Percentiles rank a stretch among this genome's conserved stretches.
phyloP scores from a whole-genome alignment of 1,284 basidiomycete species.

The Sphaerobolus stellatus region DNA sequence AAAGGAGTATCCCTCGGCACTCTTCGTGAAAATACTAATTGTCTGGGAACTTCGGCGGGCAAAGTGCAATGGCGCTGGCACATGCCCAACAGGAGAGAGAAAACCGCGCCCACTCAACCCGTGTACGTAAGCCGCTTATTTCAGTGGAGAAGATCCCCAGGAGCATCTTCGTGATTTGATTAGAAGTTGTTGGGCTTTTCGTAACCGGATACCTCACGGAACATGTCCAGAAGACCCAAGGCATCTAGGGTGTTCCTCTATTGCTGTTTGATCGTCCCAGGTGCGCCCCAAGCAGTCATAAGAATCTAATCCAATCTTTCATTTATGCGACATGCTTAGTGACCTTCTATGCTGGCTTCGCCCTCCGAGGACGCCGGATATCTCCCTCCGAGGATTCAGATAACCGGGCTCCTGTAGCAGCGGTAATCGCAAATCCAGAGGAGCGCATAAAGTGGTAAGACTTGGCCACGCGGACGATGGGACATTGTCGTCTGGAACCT shows the following conservation, averaged over 20 bases:
- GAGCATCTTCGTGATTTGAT: too few species aligned
- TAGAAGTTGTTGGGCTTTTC: too few species aligned
- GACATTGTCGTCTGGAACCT: background rate
- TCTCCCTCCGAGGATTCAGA: conserved; percentile 1
- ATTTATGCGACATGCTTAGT: background rate
- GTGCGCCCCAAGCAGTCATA: background rate
- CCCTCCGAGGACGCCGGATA: conserved; percentile 1
- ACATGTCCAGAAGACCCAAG: background rate
- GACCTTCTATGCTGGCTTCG: conserved; percentile 7
- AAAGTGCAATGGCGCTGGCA: too few species aligned
- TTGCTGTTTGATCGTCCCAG: conserved; percentile 6
- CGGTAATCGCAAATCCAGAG: background rate
- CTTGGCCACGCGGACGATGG: background rate
- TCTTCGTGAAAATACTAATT: too few species aligned
- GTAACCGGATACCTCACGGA: too few species aligned
- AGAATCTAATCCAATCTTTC: background rate
- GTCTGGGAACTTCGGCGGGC: too few species aligned
- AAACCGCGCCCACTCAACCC: too few species aligned
- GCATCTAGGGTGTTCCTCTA: background rate
- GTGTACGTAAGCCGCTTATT: too few species aligned
- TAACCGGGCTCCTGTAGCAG: background rate
- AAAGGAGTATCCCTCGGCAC: too few species aligned
- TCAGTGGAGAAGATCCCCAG: too few species aligned
- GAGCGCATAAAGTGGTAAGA: conserved; percentile 3
- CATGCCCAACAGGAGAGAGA: too few species aligned